Conservation (phyloP, 805 yeast species). For the Ogataea glucozyma region DNA sequence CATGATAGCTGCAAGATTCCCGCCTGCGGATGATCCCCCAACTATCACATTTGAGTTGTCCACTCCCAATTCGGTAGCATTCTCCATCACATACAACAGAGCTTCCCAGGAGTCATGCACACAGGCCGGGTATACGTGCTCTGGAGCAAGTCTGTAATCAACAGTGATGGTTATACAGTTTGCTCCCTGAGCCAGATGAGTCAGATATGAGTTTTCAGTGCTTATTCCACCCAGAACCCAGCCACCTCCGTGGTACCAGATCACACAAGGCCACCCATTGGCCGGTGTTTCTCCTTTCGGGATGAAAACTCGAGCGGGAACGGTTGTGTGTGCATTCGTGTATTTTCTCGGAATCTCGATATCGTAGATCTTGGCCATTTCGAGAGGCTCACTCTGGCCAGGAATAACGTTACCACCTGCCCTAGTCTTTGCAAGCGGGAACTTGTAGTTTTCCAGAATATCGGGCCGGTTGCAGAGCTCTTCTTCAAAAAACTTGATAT, state of each 20-base stretch:
- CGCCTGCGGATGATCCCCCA: constrained; percentile 52
- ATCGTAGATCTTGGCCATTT: constrained; percentile 23
- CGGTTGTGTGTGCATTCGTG: constrained; percentile 27
- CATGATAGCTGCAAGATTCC: constrained; percentile 37
- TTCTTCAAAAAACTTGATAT: constrained; percentile 27
- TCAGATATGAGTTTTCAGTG: constrained; percentile 42
- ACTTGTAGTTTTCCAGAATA: constrained; percentile 26
- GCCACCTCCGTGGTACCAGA: constrained; percentile 38
- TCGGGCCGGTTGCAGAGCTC: constrained; percentile 24
- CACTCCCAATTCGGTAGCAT: constrained; percentile 29
- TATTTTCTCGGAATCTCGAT: constrained; percentile 27
- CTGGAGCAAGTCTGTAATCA: constrained; percentile 53
- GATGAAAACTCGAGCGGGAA: constrained; percentile 31
- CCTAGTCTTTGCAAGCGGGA: constrained; percentile 26
- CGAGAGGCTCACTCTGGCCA: constrained; percentile 31
- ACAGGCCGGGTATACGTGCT: constrained; percentile 49
- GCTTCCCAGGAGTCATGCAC: constrained; percentile 45
- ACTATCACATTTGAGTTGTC: constrained; percentile 38
- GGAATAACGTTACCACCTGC: constrained; percentile 30
- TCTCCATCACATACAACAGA: constrained; percentile 32
- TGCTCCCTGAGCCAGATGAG: constrained; percentile 40
- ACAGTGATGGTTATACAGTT: constrained; percentile 40
- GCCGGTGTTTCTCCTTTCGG: constrained; percentile 29
- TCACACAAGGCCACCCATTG: constrained; percentile 31
- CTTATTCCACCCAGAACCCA: constrained; percentile 36